phyloP scores from a whole-genome alignment of 192 early-diverging fungal species.

The Allomyces arbusculus region DNA sequence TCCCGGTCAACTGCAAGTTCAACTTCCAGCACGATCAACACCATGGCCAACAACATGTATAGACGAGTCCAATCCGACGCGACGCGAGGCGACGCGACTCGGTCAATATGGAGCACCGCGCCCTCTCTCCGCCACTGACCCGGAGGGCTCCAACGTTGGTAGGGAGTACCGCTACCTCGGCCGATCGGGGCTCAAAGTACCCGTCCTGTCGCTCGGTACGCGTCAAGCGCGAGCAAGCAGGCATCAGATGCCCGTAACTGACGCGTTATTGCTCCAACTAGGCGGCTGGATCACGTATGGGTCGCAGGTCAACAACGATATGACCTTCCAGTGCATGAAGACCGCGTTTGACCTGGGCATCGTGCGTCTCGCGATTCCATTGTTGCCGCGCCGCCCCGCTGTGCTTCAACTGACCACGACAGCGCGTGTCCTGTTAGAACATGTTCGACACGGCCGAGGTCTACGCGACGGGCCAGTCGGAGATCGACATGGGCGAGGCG shows the following conservation, averaged over 20 bases:
- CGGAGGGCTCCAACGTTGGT: background rate
- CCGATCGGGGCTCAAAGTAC: slow-evolving; percentile 54
- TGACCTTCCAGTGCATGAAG: slow-evolving; percentile 39
- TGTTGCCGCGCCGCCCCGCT: too few species aligned
- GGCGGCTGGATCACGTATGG: slow-evolving; percentile 52
- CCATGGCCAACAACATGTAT: background rate
- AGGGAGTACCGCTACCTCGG: slow-evolving; percentile 74
- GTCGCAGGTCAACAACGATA: slow-evolving; percentile 23
- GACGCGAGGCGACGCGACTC: too few species aligned
- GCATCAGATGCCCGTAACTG: background rate
- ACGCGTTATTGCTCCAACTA: background rate
- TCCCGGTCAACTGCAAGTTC: background rate
- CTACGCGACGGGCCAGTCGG: slow-evolving; percentile 39
- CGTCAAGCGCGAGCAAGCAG: slow-evolving; percentile 4
- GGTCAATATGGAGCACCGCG: background rate
- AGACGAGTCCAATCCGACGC: too few species aligned
- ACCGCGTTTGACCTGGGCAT: slow-evolving; percentile 49
- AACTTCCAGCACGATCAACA: background rate
- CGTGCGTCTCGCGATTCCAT: background rate
- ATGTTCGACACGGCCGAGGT: slow-evolving; percentile 54
- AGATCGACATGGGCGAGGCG: slow-evolving; percentile 54
- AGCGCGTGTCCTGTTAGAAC: too few species aligned
- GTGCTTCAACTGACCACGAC: too few species aligned
- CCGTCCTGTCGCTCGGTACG: slow-evolving; percentile 39
- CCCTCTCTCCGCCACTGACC: background rate